phyloP scores from a whole-genome alignment of 202 grass and related monocot species.

The Cymbopogon flexuosus region DNA sequence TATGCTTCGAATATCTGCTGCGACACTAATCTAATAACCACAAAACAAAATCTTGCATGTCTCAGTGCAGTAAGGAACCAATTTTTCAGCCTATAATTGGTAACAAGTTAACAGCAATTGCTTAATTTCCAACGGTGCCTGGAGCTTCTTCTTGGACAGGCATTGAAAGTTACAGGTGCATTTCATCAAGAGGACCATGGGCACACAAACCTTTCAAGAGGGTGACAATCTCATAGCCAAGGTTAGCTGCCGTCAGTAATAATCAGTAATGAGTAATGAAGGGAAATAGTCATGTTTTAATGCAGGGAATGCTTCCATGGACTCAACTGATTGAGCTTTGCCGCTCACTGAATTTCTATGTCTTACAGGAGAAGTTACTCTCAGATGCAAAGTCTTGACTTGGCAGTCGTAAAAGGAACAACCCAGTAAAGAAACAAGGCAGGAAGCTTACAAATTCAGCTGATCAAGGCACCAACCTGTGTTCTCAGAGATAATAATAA shows the following conservation, averaged over 20 bases:
- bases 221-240: neutral
- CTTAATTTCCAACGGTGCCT: neutral
- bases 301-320: no score
- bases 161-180: neutral
- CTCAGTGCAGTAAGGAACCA: neutral
- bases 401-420: no score
- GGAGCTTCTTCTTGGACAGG: no score
- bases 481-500: no score
- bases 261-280: neutral
- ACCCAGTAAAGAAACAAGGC: no score
- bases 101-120: neutral
- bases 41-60: neutral
- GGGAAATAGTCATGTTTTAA: no score
- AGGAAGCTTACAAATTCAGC: no score
- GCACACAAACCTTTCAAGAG: neutral
- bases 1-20: neutral
- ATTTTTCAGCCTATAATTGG: neutral
- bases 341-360: no score
- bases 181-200: neutral
- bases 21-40: neutral
- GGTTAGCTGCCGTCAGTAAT: neutral
- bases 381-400: no score
- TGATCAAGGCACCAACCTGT: no score
- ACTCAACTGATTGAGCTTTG: no score
- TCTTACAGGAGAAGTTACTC: no score